Evolutionary conservation across 495 filamentous ascomycete genomes (phyloP), one percentile per base, ranked within the genome.

Genomic region (Penicillium cataractarum): DNA sequence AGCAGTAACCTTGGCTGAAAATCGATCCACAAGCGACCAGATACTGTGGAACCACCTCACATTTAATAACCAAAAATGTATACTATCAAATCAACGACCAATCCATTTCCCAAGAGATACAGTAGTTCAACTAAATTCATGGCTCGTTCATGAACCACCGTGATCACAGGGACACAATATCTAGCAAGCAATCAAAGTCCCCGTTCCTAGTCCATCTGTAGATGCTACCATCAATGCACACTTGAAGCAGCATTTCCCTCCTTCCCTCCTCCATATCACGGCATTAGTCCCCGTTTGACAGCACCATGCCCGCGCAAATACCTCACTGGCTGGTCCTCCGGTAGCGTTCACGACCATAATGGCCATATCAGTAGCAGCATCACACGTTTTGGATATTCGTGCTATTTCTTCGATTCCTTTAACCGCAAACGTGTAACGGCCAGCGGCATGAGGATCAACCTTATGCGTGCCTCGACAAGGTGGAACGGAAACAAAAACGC

Each of bases 1-100:
- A 86, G 57, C 58, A 62, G 39, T 65, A 17, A 55, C 15, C 10
- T 3, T 8, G 40, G 19, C 9, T 10, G 17, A 21, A n/a, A n/a
- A 13, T 46, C n/a, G 13, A 46, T 46, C 19, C 7, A 46, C 6
- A 22, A 13, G 42, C 10, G 6, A 22, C 12, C 3, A 1, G 6
- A 24, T 24, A 7, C 42, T 46, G 40, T 21, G 2, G 3, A 21
- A 22, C 3, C 6, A 19, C 6, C 1, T 40, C 5, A 7, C 40
- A 9, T 19, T 19, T 21, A 1, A 0, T n/a, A n/a, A n/a, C n/a
- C n/a, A 2, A 42, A 21, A 6, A 21, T 42, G 40, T 21, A 42
- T 42, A 21, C 4, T 19, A 42, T 19, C 17, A n/a, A n/a, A n/a
- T n/a, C n/a, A n/a, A n/a, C n/a, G n/a, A n/a, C n/a, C n/a, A n/a